A percentile compares a stretch with the other conserved stretches of the same genome.
These are phyloP conservation scores for Pseudogymnoascus sp. DNA, from an alignment of 2,329 filamentous ascomycete genomes.

Conservation along the genomic window DNA sequence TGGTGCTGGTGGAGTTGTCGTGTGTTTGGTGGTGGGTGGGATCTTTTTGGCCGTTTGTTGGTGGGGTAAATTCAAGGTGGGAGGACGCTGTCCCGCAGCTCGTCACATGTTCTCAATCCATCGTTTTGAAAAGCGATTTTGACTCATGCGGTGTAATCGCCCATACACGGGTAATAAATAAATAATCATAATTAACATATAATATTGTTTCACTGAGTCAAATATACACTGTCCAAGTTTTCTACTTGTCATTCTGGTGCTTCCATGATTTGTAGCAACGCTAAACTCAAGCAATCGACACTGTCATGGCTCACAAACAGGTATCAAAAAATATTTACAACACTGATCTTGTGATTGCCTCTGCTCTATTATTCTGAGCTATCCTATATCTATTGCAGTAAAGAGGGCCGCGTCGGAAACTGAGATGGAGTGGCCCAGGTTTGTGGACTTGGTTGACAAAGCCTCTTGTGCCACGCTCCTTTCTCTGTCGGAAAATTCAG, in stretches of 20 bases:
- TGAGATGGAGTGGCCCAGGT: background rate
- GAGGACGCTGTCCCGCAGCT: background rate
- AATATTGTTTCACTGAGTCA: background rate
- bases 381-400: conserved; percentile 8
- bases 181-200: background rate
- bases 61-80: conserved; percentile 12
- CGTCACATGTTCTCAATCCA: conserved; percentile 3
- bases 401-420: background rate
- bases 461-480: background rate
- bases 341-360: background rate
- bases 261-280: background rate
- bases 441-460: background rate
- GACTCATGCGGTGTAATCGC: background rate
- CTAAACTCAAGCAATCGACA: background rate
- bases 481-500: background rate
- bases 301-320: background rate
- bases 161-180: background rate
- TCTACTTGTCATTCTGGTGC: background rate
- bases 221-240: background rate
- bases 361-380: background rate
- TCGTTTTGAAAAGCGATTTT: background rate
- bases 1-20: background rate
- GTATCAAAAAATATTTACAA: background rate
- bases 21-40: background rate
- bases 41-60: conserved; percentile 8